phyloP scores from a whole-genome alignment of 1,139 yeast species.

The Saccharomyces hybrid region DNA sequence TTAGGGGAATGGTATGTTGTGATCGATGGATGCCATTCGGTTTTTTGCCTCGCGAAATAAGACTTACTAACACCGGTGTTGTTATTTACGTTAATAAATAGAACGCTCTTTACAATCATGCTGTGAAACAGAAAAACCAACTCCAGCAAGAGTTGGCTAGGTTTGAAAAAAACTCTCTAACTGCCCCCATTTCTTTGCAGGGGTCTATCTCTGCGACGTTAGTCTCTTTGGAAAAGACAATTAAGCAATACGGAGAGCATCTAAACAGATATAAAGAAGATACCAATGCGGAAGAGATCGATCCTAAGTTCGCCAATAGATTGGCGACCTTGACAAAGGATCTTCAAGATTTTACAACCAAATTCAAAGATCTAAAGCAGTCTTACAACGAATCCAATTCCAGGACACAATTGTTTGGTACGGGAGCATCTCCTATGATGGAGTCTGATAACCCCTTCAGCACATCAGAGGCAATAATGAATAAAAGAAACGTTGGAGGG shows the following conservation, averaged over 20 bases:
- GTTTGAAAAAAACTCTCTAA: constrained; percentile 59
- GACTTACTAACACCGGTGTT: neutral
- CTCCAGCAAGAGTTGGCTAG: constrained; percentile 59
- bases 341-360: constrained; percentile 45
- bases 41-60: neutral
- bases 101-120: constrained; percentile 87
- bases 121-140: constrained; percentile 73
- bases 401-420: constrained; percentile 23
- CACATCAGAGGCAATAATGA: constrained; percentile 22
- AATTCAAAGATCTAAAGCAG: constrained; percentile 55
- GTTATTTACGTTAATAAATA: constrained; percentile 11
- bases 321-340: constrained; percentile 56
- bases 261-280: constrained; percentile 55
- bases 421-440: constrained; percentile 7
- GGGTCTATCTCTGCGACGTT: constrained; percentile 78
- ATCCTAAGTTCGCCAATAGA: constrained; percentile 57
- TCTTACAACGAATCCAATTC: constrained; percentile 50
- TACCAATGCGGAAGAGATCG: constrained; percentile 34
- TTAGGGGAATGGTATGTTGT: constrained; percentile 11
- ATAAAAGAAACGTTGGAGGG: constrained; percentile 18
- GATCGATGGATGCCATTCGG: neutral
- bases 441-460: constrained; percentile 17
- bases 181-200: constrained; percentile 68
- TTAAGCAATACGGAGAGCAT: constrained; percentile 60
- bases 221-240: constrained; percentile 65